Evolutionary conservation across 2,329 filamentous ascomycete genomes (phyloP).

Genomic region (Thelonectria rubi): DNA sequence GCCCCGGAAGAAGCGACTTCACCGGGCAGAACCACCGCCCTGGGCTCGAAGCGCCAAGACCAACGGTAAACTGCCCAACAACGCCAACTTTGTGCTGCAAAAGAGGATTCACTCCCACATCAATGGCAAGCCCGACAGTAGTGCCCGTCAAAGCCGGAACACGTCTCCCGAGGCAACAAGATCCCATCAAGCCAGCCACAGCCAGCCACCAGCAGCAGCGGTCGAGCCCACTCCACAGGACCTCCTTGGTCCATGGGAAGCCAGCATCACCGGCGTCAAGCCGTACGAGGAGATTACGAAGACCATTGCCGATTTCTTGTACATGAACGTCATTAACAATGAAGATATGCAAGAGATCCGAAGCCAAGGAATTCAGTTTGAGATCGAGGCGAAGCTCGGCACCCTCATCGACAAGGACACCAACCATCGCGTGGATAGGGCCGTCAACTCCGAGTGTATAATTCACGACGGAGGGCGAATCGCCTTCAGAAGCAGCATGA

Average conservation of each 20-base stretch:
- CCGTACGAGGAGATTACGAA: conserved; percentile 81
- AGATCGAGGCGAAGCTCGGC: conserved; percentile 95
- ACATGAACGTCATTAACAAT: conserved; percentile 72
- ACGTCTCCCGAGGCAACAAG: conserved; percentile 58
- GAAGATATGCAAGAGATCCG: conserved; percentile 71
- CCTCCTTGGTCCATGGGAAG: conserved; percentile 68
- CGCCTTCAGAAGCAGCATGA: conserved; percentile 89
- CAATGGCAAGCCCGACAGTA: conserved; percentile 52
- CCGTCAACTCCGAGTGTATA: conserved; percentile 75
- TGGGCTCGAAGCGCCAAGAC: conserved; percentile 58
- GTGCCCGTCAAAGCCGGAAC: conserved; percentile 51
- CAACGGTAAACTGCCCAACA: conserved; percentile 50
- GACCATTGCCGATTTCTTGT: conserved; percentile 83
- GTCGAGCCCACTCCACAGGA: conserved; percentile 45
- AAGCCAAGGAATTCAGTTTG: conserved; percentile 76
- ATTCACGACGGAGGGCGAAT: conserved; percentile 68
- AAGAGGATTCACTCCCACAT: conserved; percentile 41
- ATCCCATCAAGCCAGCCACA: conserved; percentile 37
- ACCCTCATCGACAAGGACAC: conserved; percentile 79
- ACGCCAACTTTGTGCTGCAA: conserved; percentile 42
- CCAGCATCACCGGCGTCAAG: conserved; percentile 73
- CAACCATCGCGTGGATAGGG: conserved; percentile 72
- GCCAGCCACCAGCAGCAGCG: conserved; percentile 34
- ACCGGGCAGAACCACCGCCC: conserved; percentile 52
- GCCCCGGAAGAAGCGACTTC: conserved; percentile 52